Evolutionary conservation across 1,284 basidiomycete species (phyloP), one percentile per base, ranked within the genome.

Genomic region (Meira nashicola): DNA sequence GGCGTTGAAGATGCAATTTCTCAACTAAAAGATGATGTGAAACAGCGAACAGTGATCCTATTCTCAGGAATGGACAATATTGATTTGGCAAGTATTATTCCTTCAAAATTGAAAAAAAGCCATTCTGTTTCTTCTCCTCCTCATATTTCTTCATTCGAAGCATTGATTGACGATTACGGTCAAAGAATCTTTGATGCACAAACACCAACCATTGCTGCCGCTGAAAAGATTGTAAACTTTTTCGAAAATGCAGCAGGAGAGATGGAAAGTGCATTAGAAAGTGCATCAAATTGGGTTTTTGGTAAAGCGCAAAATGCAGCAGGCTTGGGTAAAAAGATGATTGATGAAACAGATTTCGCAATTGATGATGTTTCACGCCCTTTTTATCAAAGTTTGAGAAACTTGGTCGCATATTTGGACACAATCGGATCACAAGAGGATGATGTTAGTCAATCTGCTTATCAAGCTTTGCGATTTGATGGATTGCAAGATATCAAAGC

Each of bases 381-480:
- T 14, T 65, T 69, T 38, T 40, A 41, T 41, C 57, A 60, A 54
- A 62, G 66, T 60, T 47, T 64, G 40, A 38, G 53, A 15, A 63
- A 67, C 60, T 52, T 69, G 14, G 51, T 48, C 23, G 62, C 65
- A 33, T 60, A 53, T 38, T 58, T 54, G 19, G 52, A 54, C 17
- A 21, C 33, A 46, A 37, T 15, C 5, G 15, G 21, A 54, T 33
- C 28, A 33, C 4, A 33, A 33, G 28, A 33, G 28, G 8, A 33
- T 3, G 12, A 40, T 47, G 33, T 17, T 48, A 7, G 41, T 21
- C 59, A 64, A 23, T 63, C 65, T 9, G 49, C 65, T 12, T 43
- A 65, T 50, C 67, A 67, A 50, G 62, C 65, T 8, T 40, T 70
- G 28, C 67, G 67, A 21, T 67, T 70, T 39, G 55, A 64, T 17